phyloP scores from a whole-genome alignment of 2,329 filamentous ascomycete species.

The Cercospora sojina region DNA sequence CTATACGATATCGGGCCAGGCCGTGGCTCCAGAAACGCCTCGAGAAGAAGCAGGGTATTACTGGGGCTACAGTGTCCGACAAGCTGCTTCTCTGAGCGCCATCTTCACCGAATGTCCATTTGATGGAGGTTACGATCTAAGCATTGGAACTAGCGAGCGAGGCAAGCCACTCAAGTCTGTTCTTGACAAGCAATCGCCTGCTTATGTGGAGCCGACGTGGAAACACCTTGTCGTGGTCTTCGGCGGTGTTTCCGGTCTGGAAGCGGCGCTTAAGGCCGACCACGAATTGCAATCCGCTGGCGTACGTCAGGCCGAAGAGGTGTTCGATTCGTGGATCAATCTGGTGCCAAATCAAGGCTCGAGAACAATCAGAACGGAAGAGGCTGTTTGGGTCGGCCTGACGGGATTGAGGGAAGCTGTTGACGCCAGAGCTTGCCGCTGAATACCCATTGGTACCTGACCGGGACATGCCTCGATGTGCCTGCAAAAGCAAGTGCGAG shows the following conservation, averaged over 20 bases:
- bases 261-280: conserved; percentile 68
- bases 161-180: conserved; percentile 47
- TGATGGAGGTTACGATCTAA: conserved; percentile 76
- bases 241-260: conserved; percentile 76
- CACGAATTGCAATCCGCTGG: conserved; percentile 59
- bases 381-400: conserved; percentile 75
- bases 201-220: conserved; percentile 40
- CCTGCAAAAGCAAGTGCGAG: conserved; percentile 4
- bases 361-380: conserved; percentile 78
- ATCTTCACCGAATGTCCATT: conserved; percentile 76
- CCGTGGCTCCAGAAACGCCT: conserved; percentile 65
- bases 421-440: conserved; percentile 27
- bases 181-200: conserved; percentile 47
- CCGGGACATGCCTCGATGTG: conserved; percentile 11
- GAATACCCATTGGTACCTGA: conserved; percentile 18
- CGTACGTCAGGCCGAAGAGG: conserved; percentile 62
- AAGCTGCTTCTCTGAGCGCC: conserved; percentile 63
- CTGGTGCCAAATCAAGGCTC: conserved; percentile 77
- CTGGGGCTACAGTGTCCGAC: conserved; percentile 77
- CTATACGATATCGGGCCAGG: conserved; percentile 16
- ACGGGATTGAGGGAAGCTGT: conserved; percentile 59
- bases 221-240: conserved; percentile 76
- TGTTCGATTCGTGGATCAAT: conserved; percentile 86
- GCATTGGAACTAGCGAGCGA: conserved; percentile 80
- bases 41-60: conserved; percentile 77